These are phyloP conservation scores for Fraxinus sp. DNA, from an alignment of 305 asterid species.

Conservation along the genomic window DNA sequence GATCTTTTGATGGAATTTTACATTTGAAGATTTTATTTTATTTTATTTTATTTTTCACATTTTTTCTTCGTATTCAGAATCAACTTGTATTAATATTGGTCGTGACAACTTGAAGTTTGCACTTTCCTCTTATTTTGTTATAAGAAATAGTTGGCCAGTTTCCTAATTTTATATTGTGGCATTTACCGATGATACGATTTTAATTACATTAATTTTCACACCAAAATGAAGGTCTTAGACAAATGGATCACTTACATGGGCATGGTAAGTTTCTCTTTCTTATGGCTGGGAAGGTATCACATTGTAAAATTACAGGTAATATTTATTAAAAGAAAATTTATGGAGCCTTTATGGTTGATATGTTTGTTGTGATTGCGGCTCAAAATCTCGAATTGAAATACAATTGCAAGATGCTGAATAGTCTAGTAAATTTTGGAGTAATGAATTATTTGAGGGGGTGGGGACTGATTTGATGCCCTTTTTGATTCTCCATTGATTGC, in stretches of 20 bases:
- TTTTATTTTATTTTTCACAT: background rate
- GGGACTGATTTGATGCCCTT: background rate
- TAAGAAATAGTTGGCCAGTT: background rate
- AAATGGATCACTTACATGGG: conserved; percentile 42
- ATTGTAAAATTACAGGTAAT: conserved; percentile 46
- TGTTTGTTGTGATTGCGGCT: background rate
- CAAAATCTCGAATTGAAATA: background rate
- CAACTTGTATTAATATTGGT: background rate
- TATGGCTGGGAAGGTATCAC: conserved; percentile 45
- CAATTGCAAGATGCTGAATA: background rate
- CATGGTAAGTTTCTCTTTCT: conserved; percentile 44
- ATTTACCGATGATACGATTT: background rate
- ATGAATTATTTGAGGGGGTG: background rate
- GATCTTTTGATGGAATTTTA: background rate
- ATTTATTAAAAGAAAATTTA: background rate
- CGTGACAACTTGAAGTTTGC: background rate
- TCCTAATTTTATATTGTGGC: conserved; percentile 1
- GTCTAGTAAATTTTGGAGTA: background rate
- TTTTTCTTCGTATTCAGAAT: background rate
- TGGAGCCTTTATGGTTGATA: background rate
- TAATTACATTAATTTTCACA: background rate
- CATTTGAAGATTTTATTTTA: background rate
- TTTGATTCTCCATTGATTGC: background rate
- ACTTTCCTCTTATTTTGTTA: background rate
- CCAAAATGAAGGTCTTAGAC: conserved; percentile 43